Evolutionary conservation across 2,329 filamentous ascomycete species (phyloP), one percentile per base, ranked within the genome.

Genomic region (Fusarium miscanthi): DNA sequence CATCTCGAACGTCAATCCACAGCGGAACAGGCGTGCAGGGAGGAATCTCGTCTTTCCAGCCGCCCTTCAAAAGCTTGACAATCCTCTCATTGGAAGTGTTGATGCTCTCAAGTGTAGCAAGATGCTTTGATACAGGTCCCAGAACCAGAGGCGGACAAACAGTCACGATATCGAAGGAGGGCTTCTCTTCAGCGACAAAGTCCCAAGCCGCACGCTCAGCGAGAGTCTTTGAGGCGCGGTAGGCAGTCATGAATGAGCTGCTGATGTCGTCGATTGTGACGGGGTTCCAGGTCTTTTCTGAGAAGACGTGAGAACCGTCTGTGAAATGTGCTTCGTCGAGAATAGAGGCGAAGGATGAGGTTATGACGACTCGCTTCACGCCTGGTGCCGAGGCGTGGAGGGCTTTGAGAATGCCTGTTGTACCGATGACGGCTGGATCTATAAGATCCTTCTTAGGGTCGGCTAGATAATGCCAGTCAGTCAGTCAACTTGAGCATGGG

Each of bases 281-380:
- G 1, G 87, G 86, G 81, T 89, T 89, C 87, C 87, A 89, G 63
- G 84, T 84, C 66, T 77, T 80, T 78, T 85, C 88, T 66, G 78
- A 82, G 72, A 85, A 88, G 33, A 79, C 79, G 40, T 81, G 82
- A 35, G 54, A 68, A 0, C 84, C 79, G 77, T 87, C 82, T 6
- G 58, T 54, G 14, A 84, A 64, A 49, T 79, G 78, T 21, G 76
- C 71, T 42, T 82, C 81, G 67, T 84, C 78, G 21, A 88, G 49
- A 73, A 89, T 84, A 68, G 87, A 82, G 25, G 87, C 87, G 78
- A 89, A 89, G 38, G 87, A 88, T 41, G 85, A 87, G 21, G 87
- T 89, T 51, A 91, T 80, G 62, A 92, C 90, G 19, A 97, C 92
- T 66, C 91, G 88, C 82, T 91, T 93, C 58, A 97, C 92, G 10